phyloP scores from a whole-genome alignment of 2,329 filamentous ascomycete genomes.

The Fusarium newnesense region DNA sequence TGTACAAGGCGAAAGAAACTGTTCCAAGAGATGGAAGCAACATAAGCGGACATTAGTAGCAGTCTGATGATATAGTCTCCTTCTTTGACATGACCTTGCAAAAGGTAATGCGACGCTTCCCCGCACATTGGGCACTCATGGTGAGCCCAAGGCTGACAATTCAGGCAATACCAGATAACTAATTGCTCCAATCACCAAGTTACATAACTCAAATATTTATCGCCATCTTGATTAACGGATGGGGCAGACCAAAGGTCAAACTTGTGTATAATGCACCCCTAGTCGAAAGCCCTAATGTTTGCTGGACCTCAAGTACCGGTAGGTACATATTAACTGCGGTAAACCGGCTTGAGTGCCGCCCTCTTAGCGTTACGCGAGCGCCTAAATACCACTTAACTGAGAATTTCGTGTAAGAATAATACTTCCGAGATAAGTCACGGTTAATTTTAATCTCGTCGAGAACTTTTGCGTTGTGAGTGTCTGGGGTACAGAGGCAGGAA shows the following conservation, averaged over 20 bases:
- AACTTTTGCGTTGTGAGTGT: neutral
- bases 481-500: too few species aligned
- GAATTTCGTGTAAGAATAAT: fast-evolving
- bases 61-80: fast-evolving
- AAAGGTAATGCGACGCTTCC: neutral
- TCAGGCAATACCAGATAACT: neutral
- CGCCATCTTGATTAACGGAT: fast-evolving
- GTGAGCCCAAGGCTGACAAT: neutral
- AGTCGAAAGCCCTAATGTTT: neutral
- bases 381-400: neutral
- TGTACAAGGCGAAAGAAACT: fast-evolving
- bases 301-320: too few species aligned
- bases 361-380: neutral
- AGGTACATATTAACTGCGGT: too few species aligned
- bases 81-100: too few species aligned
- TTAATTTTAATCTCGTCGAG: neutral
- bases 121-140: neutral
- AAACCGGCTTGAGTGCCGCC: too few species aligned
- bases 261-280: fast-evolving
- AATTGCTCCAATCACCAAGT: neutral
- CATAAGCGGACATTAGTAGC: fast-evolving
- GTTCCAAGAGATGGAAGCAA: fast-evolving
- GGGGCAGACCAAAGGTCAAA: fast-evolving
- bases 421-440: fast-evolving
- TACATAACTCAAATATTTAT: fast-evolving